These are phyloP conservation scores for Davidsoniella australis DNA, from an alignment of 2,329 filamentous ascomycete genomes.

Conservation along the genomic window DNA sequence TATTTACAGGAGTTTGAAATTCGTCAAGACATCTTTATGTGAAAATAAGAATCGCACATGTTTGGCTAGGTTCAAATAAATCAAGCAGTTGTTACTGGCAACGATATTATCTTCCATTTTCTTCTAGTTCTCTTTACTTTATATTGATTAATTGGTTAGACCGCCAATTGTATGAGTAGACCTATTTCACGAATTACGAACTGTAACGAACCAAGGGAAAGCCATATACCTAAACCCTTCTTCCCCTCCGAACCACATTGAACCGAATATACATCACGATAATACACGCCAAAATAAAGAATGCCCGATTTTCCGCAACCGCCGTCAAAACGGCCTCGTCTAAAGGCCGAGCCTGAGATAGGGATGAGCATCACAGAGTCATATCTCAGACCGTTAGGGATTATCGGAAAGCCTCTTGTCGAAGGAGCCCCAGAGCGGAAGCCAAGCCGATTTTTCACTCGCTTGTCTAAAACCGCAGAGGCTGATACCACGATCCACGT, in stretches of 20 bases:
- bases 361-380: conserved; percentile 2
- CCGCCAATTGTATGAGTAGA: not conserved
- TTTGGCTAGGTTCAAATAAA: no score
- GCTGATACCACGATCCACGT: no score
- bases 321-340: conserved; percentile 5
- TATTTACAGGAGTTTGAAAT: no score
- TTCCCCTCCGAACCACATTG: not conserved
- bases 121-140: not conserved
- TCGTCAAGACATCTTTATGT: no score
- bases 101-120: not conserved
- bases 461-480: no score
- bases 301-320: conserved; percentile 6
- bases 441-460: conserved; percentile 4
- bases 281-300: not conserved
- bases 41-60: no score
- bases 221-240: not conserved
- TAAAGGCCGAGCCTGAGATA: not conserved
- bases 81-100: no score
- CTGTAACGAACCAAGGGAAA: not conserved
- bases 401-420: not conserved
- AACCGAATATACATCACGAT: not conserved
- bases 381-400: conserved; percentile 7
- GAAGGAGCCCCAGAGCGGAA: not conserved
- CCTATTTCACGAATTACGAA: conserved; percentile 1
- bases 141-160: not conserved